Conservation (phyloP, 257 asterid species). For the Thymus mandschuricus region DNA sequence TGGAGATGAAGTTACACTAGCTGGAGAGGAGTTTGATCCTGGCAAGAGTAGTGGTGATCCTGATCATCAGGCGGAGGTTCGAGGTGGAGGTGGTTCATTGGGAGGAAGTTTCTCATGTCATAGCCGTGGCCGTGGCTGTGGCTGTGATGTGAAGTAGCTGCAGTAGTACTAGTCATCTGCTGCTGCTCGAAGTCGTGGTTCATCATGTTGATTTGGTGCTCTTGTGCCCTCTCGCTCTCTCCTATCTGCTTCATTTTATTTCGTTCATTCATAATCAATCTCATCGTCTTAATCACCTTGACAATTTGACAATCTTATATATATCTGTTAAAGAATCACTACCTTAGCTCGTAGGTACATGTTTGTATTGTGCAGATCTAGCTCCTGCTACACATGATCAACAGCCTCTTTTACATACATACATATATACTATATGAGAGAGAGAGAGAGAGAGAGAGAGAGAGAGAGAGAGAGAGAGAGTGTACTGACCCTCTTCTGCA, state of each 20-base stretch:
- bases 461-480: conserved; percentile 21
- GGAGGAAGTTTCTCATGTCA: conserved; percentile 72
- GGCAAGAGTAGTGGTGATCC: conserved; percentile 58
- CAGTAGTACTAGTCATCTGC: background rate
- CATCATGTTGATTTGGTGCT: conserved; percentile 67
- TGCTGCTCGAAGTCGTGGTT: conserved; percentile 39
- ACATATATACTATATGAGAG: background rate
- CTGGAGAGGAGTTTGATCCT: conserved; percentile 81
- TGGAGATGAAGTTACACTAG: conserved; percentile 49
- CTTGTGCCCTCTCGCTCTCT: conserved; percentile 76
- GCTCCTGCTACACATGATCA: conserved; percentile 57
- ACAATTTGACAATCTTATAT: background rate
- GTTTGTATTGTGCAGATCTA: conserved; percentile 90
- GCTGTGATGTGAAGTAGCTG: no score
- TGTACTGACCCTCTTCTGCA: conserved; percentile 80
- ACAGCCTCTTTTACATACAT: background rate
- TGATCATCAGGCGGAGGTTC: conserved; percentile 48
- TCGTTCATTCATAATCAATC: background rate
- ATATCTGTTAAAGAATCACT: background rate
- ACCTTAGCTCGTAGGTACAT: conserved; percentile 95
- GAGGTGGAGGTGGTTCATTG: conserved; percentile 63
- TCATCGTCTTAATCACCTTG: background rate
- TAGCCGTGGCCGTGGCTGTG: conserved; percentile 23
- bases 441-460: conserved; percentile 8
- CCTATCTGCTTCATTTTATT: conserved; percentile 54